Evolutionary conservation across 2,329 filamentous ascomycete species (phyloP).

Genomic region (Aspergillus ochraceoroseus): DNA sequence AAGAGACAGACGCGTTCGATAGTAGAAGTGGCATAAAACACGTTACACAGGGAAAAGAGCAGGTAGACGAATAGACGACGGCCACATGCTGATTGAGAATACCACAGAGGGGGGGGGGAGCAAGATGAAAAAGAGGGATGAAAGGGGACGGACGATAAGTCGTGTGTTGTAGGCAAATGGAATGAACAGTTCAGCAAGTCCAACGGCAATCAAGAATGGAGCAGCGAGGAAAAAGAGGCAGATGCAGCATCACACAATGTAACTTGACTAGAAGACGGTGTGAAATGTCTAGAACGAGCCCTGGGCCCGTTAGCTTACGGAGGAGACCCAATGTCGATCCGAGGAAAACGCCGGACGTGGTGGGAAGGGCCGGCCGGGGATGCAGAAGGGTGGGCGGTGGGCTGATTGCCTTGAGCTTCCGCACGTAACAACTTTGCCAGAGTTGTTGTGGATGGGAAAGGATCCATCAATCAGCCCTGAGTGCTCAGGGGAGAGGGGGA

Average conservation of each 20-base stretch:
- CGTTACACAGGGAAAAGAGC: slow-evolving; percentile 33
- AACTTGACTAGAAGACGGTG: slow-evolving; percentile 22
- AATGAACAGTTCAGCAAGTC: too few relatives aligned
- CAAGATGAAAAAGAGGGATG: too few relatives aligned
- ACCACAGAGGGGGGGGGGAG: slow-evolving; percentile 8
- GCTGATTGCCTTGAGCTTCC: background rate
- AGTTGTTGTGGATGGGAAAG: slow-evolving; percentile 7
- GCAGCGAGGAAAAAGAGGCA: slow-evolving; percentile 13
- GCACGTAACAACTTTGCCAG: slow-evolving; percentile 1
- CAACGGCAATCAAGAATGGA: too few relatives aligned
- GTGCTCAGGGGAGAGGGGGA: slow-evolving; percentile 18
- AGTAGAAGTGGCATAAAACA: slow-evolving; percentile 29
- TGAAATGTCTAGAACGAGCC: slow-evolving; percentile 24
- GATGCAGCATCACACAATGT: slow-evolving; percentile 18
- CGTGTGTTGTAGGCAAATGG: too few relatives aligned
- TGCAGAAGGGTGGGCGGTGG: slow-evolving; percentile 4
- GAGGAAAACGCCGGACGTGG: slow-evolving; percentile 12
- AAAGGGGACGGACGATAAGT: too few relatives aligned
- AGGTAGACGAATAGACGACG: slow-evolving; percentile 31
- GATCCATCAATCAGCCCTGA: slow-evolving; percentile 8
- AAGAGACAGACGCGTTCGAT: slow-evolving; percentile 19
- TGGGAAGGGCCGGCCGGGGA: slow-evolving; percentile 5
- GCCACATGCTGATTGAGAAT: slow-evolving; percentile 34
- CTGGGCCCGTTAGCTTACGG: slow-evolving; percentile 14
- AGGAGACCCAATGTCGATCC: slow-evolving; percentile 11